Evolutionary conservation across 2,329 filamentous ascomycete species (phyloP).

Genomic region (Ophiocordyceps camponoti-floridani): DNA sequence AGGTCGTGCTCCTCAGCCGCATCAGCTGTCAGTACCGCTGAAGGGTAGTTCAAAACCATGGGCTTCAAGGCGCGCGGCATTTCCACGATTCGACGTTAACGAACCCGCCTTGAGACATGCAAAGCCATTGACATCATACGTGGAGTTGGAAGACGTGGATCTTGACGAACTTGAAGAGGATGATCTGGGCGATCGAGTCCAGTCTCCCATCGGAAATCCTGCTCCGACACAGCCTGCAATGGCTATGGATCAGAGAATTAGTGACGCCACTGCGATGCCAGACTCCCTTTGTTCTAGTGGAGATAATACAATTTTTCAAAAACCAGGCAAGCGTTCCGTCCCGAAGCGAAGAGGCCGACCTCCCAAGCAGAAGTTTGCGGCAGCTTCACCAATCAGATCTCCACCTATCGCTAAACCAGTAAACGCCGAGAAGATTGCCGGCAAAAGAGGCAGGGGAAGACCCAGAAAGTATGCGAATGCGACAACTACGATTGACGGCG

Average conservation of each 20-base stretch:
- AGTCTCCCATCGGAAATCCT: constrained; percentile 1
- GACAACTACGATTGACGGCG: not conserved
- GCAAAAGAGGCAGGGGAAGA: constrained; percentile 11
- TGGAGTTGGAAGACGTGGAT: constrained; percentile 25
- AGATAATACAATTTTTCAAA: constrained; percentile 1
- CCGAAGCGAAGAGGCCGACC: constrained; percentile 14
- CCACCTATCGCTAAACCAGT: not conserved
- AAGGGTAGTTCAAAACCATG: constrained; percentile 3
- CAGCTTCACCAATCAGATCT: not conserved
- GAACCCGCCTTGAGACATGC: constrained; percentile 32
- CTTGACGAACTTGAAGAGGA: constrained; percentile 24
- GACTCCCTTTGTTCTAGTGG: not conserved
- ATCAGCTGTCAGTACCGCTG: constrained; percentile 3
- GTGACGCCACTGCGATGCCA: constrained; percentile 13
- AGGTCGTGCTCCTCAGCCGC: constrained; percentile 4
- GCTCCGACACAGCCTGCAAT: constrained; percentile 2
- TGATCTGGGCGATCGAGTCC: constrained; percentile 13
- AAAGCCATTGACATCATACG: constrained; percentile 31
- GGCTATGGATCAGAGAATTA: constrained; percentile 22
- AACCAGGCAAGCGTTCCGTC: not conserved
- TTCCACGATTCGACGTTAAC: constrained; percentile 21
- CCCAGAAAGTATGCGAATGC: constrained; percentile 6
- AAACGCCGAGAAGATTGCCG: not conserved
- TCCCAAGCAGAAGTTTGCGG: constrained; percentile 9
- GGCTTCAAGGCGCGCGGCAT: constrained; percentile 6